Evolutionary conservation across 441 rosid species (phyloP).

Genomic region (Breynia disticha): DNA sequence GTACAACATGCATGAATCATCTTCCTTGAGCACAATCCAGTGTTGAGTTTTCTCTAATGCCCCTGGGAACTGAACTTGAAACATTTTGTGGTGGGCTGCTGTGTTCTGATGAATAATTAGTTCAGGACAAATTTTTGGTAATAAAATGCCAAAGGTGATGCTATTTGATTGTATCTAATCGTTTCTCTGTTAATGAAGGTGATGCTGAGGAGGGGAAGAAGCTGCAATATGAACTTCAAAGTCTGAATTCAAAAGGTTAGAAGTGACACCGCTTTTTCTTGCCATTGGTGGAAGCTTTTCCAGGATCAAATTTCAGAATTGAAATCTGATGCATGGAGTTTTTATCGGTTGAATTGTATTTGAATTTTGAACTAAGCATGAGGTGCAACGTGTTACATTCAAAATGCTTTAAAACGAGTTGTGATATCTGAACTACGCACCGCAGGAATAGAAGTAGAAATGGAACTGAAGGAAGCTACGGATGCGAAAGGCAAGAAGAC

Average conservation of each 20-base stretch:
- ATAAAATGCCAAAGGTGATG: too few species aligned
- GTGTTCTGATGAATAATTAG: too few species aligned
- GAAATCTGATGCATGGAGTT: neutral
- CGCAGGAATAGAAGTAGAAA: conserved; percentile 66
- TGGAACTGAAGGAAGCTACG: conserved; percentile 54
- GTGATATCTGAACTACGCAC: neutral
- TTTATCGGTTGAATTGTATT: neutral
- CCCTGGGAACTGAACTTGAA: too few species aligned
- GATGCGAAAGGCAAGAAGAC: conserved; percentile 33
- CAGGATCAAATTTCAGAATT: neutral
- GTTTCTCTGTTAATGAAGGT: conserved; percentile 20
- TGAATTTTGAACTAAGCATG: neutral
- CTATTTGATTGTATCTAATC: neutral
- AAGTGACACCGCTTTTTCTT: neutral
- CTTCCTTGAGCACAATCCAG: neutral
- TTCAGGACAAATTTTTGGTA: too few species aligned
- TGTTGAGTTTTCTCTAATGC: too few species aligned
- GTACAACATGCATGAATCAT: neutral
- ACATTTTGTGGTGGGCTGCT: too few species aligned
- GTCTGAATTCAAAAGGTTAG: conserved; percentile 66
- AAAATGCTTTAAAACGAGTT: neutral
- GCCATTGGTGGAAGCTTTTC: neutral
- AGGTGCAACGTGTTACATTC: too few species aligned
- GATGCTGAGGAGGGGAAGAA: conserved; percentile 42
- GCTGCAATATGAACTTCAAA: conserved; percentile 61